phyloP scores from a whole-genome alignment of 129 eudicot genomes.

The Helianthus annuus region HanXRQr2.0-SUNRISE NC_035438.2:4006121-4006620 shows the following conservation, averaged over 20 bases:
- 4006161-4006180: constrained; percentile 41
- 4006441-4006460: constrained; percentile 50
- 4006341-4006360: background rate
- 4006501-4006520: constrained; percentile 55
- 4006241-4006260: constrained; percentile 79
- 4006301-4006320: constrained; percentile 59
- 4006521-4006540: constrained; percentile 71
- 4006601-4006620: background rate
- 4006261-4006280: constrained; percentile 54
- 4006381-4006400: background rate
- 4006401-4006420: constrained; percentile 73
- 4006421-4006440: constrained; percentile 44
- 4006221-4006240: constrained; percentile 43
- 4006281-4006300: constrained; percentile 79
- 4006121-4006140: constrained; percentile 81
- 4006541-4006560: constrained; percentile 67
- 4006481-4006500: constrained; percentile 56
- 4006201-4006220: constrained; percentile 52
- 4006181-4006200: constrained; percentile 50
- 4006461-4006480: constrained; percentile 38
- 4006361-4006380: background rate
- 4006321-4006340: constrained; percentile 70
- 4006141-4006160: constrained; percentile 65
- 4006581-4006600: background rate
- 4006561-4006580: constrained; percentile 36